A percentile compares a stretch with the other conserved stretches of the same genome.
These are phyloP conservation scores for Fagopyrum homotropicum DNA, from an alignment of 148 eudicot genomes.

Conservation along the genomic window DNA sequence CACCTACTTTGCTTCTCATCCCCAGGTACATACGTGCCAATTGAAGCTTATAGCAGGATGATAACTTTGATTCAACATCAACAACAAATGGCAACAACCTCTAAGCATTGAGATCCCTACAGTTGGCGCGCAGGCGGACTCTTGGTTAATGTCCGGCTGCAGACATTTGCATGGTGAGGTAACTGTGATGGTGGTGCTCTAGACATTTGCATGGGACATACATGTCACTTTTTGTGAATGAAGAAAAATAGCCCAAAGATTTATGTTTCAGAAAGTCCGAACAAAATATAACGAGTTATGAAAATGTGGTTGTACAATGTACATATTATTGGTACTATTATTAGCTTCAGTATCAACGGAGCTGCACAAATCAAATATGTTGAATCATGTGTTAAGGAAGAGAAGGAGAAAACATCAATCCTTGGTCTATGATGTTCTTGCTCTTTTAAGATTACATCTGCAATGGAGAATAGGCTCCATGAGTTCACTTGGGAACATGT, in stretches of 20 bases:
- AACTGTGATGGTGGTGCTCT: too few relatives aligned
- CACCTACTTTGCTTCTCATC: neutral
- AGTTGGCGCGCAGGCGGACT: too few relatives aligned
- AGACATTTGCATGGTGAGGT: too few relatives aligned
- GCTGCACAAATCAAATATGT: neutral
- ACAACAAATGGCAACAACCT: slow-evolving; percentile 19
- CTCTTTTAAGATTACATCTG: slow-evolving; percentile 63
- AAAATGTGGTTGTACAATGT: too few relatives aligned
- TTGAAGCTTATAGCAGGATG: slow-evolving; percentile 68
- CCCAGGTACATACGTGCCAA: slow-evolving; percentile 21
- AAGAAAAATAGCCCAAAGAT: too few relatives aligned
- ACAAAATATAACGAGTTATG: too few relatives aligned
- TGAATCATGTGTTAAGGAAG: neutral
- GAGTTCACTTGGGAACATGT: slow-evolving; percentile 81
- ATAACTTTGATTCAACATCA: slow-evolving; percentile 66
- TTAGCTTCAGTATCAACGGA: neutral
- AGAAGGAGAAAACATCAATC: slow-evolving; percentile 11
- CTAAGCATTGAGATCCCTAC: neutral
- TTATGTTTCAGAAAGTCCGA: too few relatives aligned
- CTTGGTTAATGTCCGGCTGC: too few relatives aligned
- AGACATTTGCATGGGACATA: too few relatives aligned
- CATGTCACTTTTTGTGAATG: too few relatives aligned
- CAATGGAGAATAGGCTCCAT: slow-evolving; percentile 51
- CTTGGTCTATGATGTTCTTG: slow-evolving; percentile 72
- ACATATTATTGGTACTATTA: too few relatives aligned